Evolutionary conservation across 371 early-diverging fungal species (phyloP).

Genomic region (Mucor lusitanicus): DNA sequence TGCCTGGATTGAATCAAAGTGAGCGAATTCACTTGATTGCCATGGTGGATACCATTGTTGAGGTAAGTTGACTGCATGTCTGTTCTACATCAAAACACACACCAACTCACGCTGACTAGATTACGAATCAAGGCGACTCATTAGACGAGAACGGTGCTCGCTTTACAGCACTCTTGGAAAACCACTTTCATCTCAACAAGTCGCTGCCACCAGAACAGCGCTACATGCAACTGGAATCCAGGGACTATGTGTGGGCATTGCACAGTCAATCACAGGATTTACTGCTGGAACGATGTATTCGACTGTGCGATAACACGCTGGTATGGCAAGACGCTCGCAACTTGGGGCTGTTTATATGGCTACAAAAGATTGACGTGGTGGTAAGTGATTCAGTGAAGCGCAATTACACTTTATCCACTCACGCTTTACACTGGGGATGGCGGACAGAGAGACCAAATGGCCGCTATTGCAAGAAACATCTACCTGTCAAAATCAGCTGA

Average conservation of each 20-base stretch:
- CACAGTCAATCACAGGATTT: constrained; percentile 91
- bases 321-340: constrained; percentile 81
- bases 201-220: constrained; percentile 38
- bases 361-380: constrained; percentile 73
- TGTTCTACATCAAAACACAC: neutral
- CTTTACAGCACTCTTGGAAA: constrained; percentile 72
- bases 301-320: constrained; percentile 64
- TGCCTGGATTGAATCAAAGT: constrained; percentile 46
- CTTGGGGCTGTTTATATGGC: constrained; percentile 87
- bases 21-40: constrained; percentile 58
- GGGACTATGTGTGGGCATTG: constrained; percentile 86
- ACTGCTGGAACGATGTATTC: constrained; percentile 67
- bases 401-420: too few species aligned
- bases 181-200: constrained; percentile 65
- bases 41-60: constrained; percentile 63
- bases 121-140: constrained; percentile 68
- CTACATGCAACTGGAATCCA: constrained; percentile 54
- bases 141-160: constrained; percentile 91
- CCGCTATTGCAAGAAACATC: constrained; percentile 85
- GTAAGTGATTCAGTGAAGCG: constrained; percentile 50
- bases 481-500: constrained; percentile 74
- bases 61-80: constrained; percentile 38
- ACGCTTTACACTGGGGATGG: too few species aligned
- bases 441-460: constrained; percentile 68
- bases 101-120: constrained; percentile 34